Conservation (phyloP, 2,329 filamentous ascomycete species). For the Clonostachys rosea region DNA sequence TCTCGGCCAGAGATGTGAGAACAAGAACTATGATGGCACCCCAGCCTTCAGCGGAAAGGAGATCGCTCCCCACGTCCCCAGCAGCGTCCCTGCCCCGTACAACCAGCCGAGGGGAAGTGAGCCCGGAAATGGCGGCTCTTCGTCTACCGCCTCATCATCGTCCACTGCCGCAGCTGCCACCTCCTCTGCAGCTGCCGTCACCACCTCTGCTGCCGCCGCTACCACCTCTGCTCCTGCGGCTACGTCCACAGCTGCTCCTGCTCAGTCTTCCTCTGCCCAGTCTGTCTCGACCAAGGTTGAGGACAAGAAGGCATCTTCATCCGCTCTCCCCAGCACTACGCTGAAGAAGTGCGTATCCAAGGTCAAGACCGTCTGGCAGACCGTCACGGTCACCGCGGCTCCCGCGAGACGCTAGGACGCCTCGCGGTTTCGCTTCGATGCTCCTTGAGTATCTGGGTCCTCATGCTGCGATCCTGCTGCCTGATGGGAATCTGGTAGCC, state of each 20-base stretch:
- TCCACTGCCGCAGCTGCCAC: neutral
- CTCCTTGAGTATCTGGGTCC: too few species aligned
- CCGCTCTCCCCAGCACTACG: too few species aligned
- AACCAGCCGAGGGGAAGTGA: slow-evolving; percentile 12
- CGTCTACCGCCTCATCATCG: slow-evolving; percentile 5
- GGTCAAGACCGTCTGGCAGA: too few species aligned
- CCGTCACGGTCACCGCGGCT: too few species aligned
- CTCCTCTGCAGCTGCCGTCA: neutral
- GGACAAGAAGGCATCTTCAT: neutral
- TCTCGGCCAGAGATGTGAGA: slow-evolving; percentile 37
- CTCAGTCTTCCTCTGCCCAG: neutral
- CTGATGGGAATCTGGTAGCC: too few species aligned
- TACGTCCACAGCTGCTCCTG: neutral
- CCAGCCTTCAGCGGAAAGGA: slow-evolving; percentile 32
- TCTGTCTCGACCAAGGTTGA: neutral
- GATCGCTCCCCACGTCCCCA: slow-evolving; percentile 19
- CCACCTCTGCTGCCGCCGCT: slow-evolving; percentile 1
- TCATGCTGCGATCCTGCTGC: too few species aligned
- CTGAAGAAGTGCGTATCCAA: too few species aligned
- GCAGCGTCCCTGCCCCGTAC: slow-evolving; percentile 24
- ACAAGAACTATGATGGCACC: slow-evolving; percentile 39
- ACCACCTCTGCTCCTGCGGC: neutral
- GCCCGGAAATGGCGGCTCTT: slow-evolving; percentile 6
- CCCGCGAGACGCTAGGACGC: too few species aligned
- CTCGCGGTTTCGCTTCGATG: too few species aligned